Evolutionary conservation across 2,329 filamentous ascomycete species (phyloP).

Genomic region (Thielaviopsis ethacetica): DNA sequence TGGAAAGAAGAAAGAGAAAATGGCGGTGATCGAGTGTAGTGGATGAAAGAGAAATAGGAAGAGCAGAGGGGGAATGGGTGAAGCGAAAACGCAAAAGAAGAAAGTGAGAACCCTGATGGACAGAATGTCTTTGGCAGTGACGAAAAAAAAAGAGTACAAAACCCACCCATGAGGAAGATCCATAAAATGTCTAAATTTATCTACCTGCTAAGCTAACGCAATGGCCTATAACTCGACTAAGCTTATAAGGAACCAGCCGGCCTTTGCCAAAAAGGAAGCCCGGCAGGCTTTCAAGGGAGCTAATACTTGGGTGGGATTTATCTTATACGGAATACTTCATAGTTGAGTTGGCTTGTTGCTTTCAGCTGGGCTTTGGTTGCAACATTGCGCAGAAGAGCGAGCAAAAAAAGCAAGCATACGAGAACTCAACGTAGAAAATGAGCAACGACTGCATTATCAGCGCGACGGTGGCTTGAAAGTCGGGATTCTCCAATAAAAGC

Average conservation of each 20-base stretch:
- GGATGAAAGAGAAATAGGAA: no score
- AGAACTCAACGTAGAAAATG: not conserved
- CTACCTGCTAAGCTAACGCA: not conserved
- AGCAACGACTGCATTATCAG: not conserved
- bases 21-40: not conserved
- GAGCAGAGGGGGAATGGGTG: not conserved
- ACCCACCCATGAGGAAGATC: not conserved
- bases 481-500: not conserved
- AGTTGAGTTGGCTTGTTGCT: not conserved
- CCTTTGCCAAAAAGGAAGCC: not conserved
- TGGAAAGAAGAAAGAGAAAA: not conserved
- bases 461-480: not conserved
- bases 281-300: not conserved
- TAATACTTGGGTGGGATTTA: no score
- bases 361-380: not conserved
- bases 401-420: not conserved
- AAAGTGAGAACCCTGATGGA: conserved; percentile 7
- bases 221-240: not conserved
- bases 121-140: not conserved
- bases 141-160: not conserved
- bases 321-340: no score
- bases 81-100: conserved; percentile 1
- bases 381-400: not conserved
- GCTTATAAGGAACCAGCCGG: not conserved
- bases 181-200: not conserved